Base-by-base conservation (phyloP, 257 asterid genomes). In the Mentha longifolia region DNA sequence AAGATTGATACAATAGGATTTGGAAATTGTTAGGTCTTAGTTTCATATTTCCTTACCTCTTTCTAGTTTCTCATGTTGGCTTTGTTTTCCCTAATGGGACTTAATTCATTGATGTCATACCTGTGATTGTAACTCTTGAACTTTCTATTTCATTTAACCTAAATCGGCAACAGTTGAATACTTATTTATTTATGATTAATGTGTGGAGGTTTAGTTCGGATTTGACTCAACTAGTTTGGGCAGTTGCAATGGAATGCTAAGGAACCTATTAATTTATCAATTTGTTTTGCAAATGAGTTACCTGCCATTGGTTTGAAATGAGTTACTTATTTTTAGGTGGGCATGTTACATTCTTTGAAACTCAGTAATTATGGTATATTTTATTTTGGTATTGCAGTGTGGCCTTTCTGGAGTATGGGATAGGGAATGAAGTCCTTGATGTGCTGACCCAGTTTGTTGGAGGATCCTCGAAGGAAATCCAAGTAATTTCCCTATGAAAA, bases 401-500 rank as follows among this genome's bases (percentile, higher is more conserved):
- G 94, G 86, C 88, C 77, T 80, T 71, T 50, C 81, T 74, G 73
- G 98, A 95, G 85, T 84, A 71, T 80, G 96, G 76, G 61, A 37
- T 79, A 42, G 75, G 71, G 43, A 83, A 73, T 62, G 96, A 88
- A 71, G 91, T 92, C 67, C 77, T 95, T 65, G 79, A 84, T 68
- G 39, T 83, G 78, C 77, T 95, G 85, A 80, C 83, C 59, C 88
- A 85, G 71, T 90, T 85, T 85, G 89, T 95, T 78, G 96, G 94
- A 80, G 99, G 98, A 56, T 80, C 94, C 82, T 55, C 81, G 74
- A 70, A 66, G 60, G 98, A 90, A 81, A 95, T 95, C 79, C 88
- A 85, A 92, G 99, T 89, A 84, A 73, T 62, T 41, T 76, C 31
- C 63, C 71, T 79, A 37, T 65, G 33, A 55, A 55, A 62, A 65